Conservation (phyloP, 345 rosid species). For the Cardamine chenopodiifolia region DNA sequence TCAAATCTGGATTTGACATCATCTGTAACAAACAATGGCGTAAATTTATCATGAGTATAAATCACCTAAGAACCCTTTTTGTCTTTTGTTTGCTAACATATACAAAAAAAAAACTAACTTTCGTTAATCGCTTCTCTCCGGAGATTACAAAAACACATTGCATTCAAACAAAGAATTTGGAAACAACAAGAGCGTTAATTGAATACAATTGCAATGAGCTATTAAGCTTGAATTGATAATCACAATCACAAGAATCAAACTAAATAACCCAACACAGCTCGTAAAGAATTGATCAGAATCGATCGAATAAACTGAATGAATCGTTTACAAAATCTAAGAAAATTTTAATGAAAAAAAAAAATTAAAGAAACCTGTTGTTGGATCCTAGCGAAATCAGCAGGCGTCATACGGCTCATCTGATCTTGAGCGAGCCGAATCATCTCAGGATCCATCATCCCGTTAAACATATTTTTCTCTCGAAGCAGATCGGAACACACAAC, state of each 20-base stretch:
- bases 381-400: conserved; percentile 75
- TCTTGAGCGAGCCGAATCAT: conserved; percentile 87
- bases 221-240: background rate
- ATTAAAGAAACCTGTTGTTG: conserved; percentile 55
- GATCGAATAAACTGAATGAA: background rate
- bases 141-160: background rate
- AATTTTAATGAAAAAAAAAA: background rate
- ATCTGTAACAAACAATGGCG: conserved; percentile 52
- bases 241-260: conserved; percentile 4
- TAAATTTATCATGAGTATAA: background rate
- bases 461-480: conserved; percentile 48
- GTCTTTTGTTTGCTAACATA: no score
- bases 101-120: no score
- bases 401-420: conserved; percentile 94
- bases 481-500: conserved; percentile 21
- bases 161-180: background rate
- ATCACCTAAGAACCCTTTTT: background rate
- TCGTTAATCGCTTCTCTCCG: no score
- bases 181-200: background rate
- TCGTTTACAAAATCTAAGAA: background rate
- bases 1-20: conserved; percentile 94
- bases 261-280: background rate
- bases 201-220: no score
- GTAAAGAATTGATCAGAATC: background rate
- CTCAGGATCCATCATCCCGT: conserved; percentile 97